Evolutionary conservation across 345 rosid species (phyloP).

Genomic region (Arabis hirsuta): DNA sequence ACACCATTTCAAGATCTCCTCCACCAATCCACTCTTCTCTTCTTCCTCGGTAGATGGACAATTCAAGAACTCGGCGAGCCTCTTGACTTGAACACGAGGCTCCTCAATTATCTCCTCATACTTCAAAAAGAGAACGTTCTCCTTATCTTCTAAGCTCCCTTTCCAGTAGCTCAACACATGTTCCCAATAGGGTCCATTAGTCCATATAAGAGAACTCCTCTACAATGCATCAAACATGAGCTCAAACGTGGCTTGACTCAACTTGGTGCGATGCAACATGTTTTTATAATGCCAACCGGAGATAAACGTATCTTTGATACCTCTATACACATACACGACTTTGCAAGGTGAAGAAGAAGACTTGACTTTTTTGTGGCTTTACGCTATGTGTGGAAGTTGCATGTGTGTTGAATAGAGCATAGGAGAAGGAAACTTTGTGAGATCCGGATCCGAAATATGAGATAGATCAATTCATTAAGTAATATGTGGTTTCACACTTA

Average conservation of each 20-base stretch:
- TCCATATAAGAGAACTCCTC: conserved; percentile 50
- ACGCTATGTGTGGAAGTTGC: conserved; percentile 41
- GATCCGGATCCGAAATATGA: conserved; percentile 28
- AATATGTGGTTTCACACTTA: no score
- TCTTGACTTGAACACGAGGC: conserved; percentile 49
- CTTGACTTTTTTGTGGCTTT: conserved; percentile 20
- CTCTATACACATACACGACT: conserved; percentile 59
- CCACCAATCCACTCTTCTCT: conserved; percentile 43
- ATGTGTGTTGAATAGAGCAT: conserved; percentile 50
- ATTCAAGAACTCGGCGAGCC: conserved; percentile 51
- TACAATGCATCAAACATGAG: conserved; percentile 40
- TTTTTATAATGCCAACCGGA: conserved; percentile 36
- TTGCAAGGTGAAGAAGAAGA: conserved; percentile 41
- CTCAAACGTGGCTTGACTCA: conserved; percentile 33
- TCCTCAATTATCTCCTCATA: conserved; percentile 54
- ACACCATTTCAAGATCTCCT: conserved; percentile 54
- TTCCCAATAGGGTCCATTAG: conserved; percentile 61
- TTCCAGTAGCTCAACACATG: conserved; percentile 60
- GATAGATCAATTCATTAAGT: no score
- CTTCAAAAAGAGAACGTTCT: conserved; percentile 52
- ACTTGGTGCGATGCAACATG: conserved; percentile 48
- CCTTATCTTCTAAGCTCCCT: conserved; percentile 50
- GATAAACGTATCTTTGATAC: conserved; percentile 52
- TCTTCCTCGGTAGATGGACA: conserved; percentile 54
- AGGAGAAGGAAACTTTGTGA: conserved; percentile 45